phyloP scores from a whole-genome alignment of 441 rosid genomes.

The Populus hybrid region DNA sequence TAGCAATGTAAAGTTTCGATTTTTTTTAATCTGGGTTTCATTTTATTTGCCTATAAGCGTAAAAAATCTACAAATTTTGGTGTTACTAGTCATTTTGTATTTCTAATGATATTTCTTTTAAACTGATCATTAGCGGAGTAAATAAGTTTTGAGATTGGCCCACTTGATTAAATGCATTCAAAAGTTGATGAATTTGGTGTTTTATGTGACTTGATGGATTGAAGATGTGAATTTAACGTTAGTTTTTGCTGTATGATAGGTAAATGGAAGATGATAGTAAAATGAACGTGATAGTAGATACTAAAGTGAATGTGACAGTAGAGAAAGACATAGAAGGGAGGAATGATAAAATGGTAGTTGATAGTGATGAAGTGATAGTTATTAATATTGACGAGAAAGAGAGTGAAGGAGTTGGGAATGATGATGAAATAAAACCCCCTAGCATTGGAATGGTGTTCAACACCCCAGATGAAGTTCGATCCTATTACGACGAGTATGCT shows the following conservation, averaged over 20 bases:
- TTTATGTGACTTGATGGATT: not conserved
- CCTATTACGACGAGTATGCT: conserved; percentile 1
- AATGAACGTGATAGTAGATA: not conserved
- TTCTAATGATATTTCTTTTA: not conserved
- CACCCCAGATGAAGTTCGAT: not conserved
- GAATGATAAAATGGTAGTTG: not conserved
- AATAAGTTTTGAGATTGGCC: not conserved
- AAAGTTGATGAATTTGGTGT: not conserved
- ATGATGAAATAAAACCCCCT: not conserved
- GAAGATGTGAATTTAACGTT: not conserved
- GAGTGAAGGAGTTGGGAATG: not conserved
- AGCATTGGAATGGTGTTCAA: not conserved
- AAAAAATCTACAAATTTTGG: not conserved
- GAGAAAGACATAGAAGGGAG: not conserved
- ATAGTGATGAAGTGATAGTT: not conserved
- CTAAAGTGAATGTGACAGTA: not conserved
- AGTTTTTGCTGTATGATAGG: not conserved
- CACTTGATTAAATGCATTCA: not conserved
- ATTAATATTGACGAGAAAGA: not conserved
- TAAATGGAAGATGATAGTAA: not conserved
- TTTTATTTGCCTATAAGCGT: not conserved
- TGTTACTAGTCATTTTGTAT: not conserved
- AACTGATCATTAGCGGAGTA: not conserved
- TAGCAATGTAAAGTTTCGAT: not conserved
- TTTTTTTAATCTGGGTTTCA: not conserved